Evolutionary conservation across 441 rosid species (phyloP).

Genomic region (Populus hybrid): DNA sequence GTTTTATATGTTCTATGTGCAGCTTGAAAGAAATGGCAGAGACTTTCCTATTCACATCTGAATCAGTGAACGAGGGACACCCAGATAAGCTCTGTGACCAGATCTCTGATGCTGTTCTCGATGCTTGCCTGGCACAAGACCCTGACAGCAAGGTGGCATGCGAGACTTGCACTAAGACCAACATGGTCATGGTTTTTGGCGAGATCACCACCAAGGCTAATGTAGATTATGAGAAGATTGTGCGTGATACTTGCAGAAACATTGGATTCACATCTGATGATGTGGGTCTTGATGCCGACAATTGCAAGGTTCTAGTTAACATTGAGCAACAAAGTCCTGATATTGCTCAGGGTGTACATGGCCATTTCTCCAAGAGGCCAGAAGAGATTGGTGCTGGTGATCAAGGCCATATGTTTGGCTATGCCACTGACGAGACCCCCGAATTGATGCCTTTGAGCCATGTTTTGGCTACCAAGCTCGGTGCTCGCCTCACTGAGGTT

Average conservation of each 20-base stretch:
- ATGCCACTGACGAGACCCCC: slow-evolving; percentile 55
- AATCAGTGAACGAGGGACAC: slow-evolving; percentile 64
- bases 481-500: slow-evolving; percentile 55
- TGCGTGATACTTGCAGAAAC: slow-evolving; percentile 44
- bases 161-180: slow-evolving; percentile 57
- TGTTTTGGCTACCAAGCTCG: slow-evolving; percentile 58
- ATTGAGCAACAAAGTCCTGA: slow-evolving; percentile 58
- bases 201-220: slow-evolving; percentile 59
- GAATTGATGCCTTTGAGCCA: slow-evolving; percentile 55
- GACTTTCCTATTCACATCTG: slow-evolving; percentile 58
- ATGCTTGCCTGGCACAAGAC: slow-evolving; percentile 56
- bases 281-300: slow-evolving; percentile 58
- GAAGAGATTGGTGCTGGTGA: slow-evolving; percentile 65
- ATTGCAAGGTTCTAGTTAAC: slow-evolving; percentile 59
- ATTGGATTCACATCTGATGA: slow-evolving; percentile 55
- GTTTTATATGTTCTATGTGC: slow-evolving; percentile 6
- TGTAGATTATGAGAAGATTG: slow-evolving; percentile 56
- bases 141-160: slow-evolving; percentile 63
- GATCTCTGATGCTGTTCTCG: slow-evolving; percentile 56
- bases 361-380: slow-evolving; percentile 52
- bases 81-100: slow-evolving; percentile 66
- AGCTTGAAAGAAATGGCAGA: slow-evolving; percentile 35
- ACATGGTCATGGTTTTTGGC: slow-evolving; percentile 65
- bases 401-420: slow-evolving; percentile 57
- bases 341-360: slow-evolving; percentile 62